phyloP scores from a whole-genome alignment of 1,139 yeast species.

The Keqinozyma sinolaborantium region DNA sequence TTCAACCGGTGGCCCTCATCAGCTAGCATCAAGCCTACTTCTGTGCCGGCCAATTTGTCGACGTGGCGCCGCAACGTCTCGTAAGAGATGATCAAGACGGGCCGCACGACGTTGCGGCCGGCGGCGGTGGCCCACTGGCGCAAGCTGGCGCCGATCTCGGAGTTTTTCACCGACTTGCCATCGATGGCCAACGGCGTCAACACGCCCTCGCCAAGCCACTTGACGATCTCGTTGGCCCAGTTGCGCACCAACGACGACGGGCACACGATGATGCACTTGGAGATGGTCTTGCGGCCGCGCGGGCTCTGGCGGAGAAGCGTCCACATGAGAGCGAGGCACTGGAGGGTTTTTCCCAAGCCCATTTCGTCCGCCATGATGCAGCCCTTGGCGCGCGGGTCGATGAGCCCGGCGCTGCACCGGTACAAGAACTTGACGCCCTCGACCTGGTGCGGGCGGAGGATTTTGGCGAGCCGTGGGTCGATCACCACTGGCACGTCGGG shows the following conservation, averaged over 20 bases:
- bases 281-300: constrained; percentile 78
- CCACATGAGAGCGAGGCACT: constrained; percentile 93
- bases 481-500: constrained; percentile 95
- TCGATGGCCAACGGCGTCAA: constrained; percentile 88
- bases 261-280: constrained; percentile 90
- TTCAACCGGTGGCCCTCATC: constrained; percentile 97
- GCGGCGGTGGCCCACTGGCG: constrained; percentile 85
- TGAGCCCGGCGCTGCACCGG: constrained; percentile 84
- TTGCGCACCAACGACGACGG: constrained; percentile 92
- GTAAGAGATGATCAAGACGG: constrained; percentile 91
- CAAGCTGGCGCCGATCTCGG: constrained; percentile 67
- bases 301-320: constrained; percentile 89
- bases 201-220: constrained; percentile 94
- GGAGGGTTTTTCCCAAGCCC: constrained; percentile 96
- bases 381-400: constrained; percentile 86
- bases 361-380: constrained; percentile 99
- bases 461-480: constrained; percentile 82
- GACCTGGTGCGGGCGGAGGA: constrained; percentile 91
- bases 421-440: constrained; percentile 93
- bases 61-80: constrained; percentile 90
- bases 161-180: constrained; percentile 72
- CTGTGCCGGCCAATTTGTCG: constrained; percentile 69
- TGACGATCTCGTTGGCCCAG: constrained; percentile 96
- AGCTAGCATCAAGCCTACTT: constrained; percentile 84
- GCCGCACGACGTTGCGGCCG: constrained; percentile 88